Base-by-base conservation (phyloP, 176 grass and related monocot genomes). In the Otatea glauca region DNA sequence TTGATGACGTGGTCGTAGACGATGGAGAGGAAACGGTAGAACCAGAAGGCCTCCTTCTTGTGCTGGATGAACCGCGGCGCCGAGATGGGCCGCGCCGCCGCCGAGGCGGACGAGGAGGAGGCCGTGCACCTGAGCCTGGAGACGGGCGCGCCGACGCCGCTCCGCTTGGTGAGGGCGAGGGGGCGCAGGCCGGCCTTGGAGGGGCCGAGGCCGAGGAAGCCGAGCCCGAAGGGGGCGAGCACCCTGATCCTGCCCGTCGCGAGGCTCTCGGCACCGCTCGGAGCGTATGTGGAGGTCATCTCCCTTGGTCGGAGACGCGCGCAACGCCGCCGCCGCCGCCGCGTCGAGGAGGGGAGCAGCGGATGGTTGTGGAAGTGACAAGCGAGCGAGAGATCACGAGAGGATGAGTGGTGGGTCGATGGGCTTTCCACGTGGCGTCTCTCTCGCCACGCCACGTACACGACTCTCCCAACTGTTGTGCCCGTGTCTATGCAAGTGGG, bases 21-120 rank as follows among this genome's bases (percentile, higher is more conserved):
- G 65, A 99, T 92, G 70, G 97, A 99, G 61, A 99, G 86, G 75
- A 99, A 94, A 18, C 91, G 88, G 68, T 99, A 99, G 91, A 99
- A 99, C 97, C 97, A 99, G 84, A 99, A 94, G n/a, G 97, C 97
- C 87, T 99, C 93, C 90, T 99, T 90, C 82, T 99, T 99, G 93
- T 96, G 97, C 85, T 96, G 93, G 77, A 99, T 99, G 86, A 99
- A 99, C 34, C 97, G 87, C 59, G 92, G 92, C 68, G 89, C 88
- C 6, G 84, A 79, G 4, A 81, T 49, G 3, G 97, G 90, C 41
- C 94, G 48, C 23, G 56, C 42, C 72, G 50, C 63, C 7, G 12
- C 49, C 4, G 55, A 48, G 0, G 56, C 3, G 9, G n/a, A 24
- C 9, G 91, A 44, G 64, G 94, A 81, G 9, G 94, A 86, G 43